phyloP scores from a whole-genome alignment of 2,329 filamentous ascomycete species.

The Falciphora oryzae region DNA sequence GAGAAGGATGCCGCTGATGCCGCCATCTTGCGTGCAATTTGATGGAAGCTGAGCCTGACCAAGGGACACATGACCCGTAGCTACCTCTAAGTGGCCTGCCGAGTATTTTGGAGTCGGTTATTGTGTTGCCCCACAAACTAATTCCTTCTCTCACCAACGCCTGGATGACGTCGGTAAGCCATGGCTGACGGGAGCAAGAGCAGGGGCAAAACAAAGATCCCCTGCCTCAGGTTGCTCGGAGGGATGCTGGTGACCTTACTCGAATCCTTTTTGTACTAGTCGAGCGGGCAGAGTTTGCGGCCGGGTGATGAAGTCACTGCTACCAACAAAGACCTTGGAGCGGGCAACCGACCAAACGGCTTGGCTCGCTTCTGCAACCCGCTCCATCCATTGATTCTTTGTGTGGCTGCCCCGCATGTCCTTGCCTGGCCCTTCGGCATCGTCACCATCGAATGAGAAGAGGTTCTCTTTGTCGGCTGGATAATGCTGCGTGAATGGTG shows the following conservation, averaged over 20 bases:
- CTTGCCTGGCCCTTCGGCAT: too few relatives aligned
- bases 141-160: not conserved
- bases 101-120: not conserved
- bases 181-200: not conserved
- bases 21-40: too few relatives aligned
- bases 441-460: too few relatives aligned
- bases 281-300: too few relatives aligned
- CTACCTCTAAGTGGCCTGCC: too few relatives aligned
- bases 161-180: not conserved
- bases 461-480: too few relatives aligned
- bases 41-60: not conserved
- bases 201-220: not conserved
- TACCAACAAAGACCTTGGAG: not conserved
- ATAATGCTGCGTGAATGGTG: too few relatives aligned
- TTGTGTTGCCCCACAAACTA: not conserved
- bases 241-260: not conserved
- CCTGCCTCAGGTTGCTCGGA: too few relatives aligned
- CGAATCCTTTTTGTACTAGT: not conserved
- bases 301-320: not conserved
- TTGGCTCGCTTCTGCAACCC: not conserved
- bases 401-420: not conserved
- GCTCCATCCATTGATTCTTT: too few relatives aligned
- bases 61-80: not conserved
- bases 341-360: not conserved
- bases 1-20: not conserved